phyloP scores from a whole-genome alignment of 2,329 filamentous ascomycete genomes.

The Rosellinia necatrix region DNA sequence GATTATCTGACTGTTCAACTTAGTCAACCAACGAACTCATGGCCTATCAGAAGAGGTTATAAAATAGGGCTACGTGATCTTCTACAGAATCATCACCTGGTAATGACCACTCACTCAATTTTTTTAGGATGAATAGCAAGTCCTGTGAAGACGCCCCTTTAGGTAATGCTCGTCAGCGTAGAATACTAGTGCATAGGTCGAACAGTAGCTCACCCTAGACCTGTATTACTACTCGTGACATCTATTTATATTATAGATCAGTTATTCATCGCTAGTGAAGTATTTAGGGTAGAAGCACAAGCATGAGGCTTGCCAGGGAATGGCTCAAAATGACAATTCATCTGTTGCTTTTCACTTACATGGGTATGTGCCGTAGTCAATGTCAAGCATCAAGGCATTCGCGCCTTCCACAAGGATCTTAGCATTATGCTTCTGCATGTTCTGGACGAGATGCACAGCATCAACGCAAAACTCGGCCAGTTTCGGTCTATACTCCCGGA shows the following conservation, averaged over 20 bases:
- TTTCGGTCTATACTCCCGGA: slow-evolving; percentile 50
- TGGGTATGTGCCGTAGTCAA: slow-evolving; percentile 49
- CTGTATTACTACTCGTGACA: not conserved
- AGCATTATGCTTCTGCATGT: slow-evolving; percentile 55
- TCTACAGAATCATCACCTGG: not conserved
- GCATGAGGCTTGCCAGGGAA: too few species aligned
- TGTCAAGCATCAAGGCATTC: slow-evolving; percentile 62
- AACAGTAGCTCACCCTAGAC: not conserved
- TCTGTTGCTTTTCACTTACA: slow-evolving; percentile 1
- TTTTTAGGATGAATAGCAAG: slow-evolving; percentile 60
- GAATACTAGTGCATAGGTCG: not conserved
- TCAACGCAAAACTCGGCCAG: slow-evolving; percentile 68
- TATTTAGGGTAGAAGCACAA: not conserved
- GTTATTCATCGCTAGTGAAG: not conserved
- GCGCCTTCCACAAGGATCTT: slow-evolving; percentile 67
- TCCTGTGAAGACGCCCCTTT: slow-evolving; percentile 64
- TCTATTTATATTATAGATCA: not conserved
- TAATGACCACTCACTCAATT: slow-evolving; percentile 43
- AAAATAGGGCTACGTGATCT: too few species aligned
- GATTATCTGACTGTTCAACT: slow-evolving; percentile 48
- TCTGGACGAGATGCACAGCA: slow-evolving; percentile 59
- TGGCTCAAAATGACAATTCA: too few species aligned
- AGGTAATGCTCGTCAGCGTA: slow-evolving; percentile 38
- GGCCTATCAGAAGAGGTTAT: not conserved
- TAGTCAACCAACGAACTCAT: not conserved